These are phyloP conservation scores for Fraxinus velutina DNA, from an alignment of 305 asterid genomes.

Conservation along the genomic window DNA sequence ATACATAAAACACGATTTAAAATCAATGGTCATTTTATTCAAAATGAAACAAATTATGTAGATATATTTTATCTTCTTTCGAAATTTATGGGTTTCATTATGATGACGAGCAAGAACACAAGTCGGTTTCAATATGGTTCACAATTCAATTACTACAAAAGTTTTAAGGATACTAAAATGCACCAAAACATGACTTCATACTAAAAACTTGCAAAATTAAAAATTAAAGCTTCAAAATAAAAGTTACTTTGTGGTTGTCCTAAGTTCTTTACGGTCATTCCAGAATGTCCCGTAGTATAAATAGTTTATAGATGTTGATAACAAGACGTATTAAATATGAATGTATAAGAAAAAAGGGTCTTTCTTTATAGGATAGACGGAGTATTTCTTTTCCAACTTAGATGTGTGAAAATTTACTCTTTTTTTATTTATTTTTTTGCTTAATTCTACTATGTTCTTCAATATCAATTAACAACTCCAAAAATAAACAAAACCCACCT, in stretches of 20 bases:
- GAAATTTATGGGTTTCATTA: background rate
- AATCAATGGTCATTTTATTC: background rate
- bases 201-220: background rate
- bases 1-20: background rate
- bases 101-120: background rate
- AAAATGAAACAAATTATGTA: background rate
- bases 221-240: background rate
- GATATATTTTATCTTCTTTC: background rate
- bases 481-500: background rate
- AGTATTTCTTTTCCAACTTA: too few relatives aligned
- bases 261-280: background rate
- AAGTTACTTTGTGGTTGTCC: background rate
- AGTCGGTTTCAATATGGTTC: background rate
- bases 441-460: too few relatives aligned
- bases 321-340: background rate
- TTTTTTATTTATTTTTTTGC: too few relatives aligned
- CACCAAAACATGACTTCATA: background rate
- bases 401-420: too few relatives aligned
- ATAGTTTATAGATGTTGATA: too few relatives aligned
- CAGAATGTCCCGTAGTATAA: background rate
- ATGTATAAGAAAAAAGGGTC: background rate
- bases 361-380: background rate
- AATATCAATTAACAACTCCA: too few relatives aligned
- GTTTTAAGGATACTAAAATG: background rate
- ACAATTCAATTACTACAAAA: background rate